Base-by-base conservation (phyloP, 768 basidiomycete species). In the Boletus pseudopeckii region DNA sequence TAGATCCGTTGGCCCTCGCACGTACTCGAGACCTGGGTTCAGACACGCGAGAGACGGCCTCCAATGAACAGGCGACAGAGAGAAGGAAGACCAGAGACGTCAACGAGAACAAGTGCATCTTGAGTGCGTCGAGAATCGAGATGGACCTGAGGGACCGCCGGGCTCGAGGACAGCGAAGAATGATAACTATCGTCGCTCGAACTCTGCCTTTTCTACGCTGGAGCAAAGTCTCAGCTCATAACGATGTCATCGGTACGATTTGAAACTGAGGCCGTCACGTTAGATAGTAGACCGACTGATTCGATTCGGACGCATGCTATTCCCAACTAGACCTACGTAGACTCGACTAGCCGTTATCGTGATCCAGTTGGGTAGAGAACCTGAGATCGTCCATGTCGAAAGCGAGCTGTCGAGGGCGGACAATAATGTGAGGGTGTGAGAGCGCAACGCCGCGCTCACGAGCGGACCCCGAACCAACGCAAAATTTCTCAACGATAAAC, bases 21-120 rank as follows among this genome's bases (percentile, higher is more conserved):
- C 46, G 54, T 22, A 40, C 17, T 0, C 47, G 54, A 48, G 46
- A 51, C 24, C 46, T 42, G 5, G 58, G 52, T 11, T 17, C 47
- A 15, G 61, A 48, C 10, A 49, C 53, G 40, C 58, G 52, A 42
- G 69, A 66, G 30, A 57, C 57, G 22, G 59, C 66, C 34, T 41
- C 54, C 41, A 56, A 48, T 7, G 49, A 48, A 38, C 54, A 38
- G 55, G 48, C 24, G 33, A 48, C 22, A 32, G 57, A 58, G 47
- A 67, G 45, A 36, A 66, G 42, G 26, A 52, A 30, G 50, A 57
- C 5, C 4, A 63, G 38, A 41, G 40, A 50, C 20, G 55, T 53
- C 48, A 45, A 40, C 53, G 48, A 53, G 53, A 51, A 38, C 7
- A 43, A 55, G 44, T 45, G 49, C 66, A 66, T 66, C 61, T 63